Percentiles rank a stretch among this genome's conserved stretches.
These are phyloP conservation scores for Acanthamoeba healyi DNA, from an alignment of 208 protist genomes.

Conservation along the genomic window DNA sequence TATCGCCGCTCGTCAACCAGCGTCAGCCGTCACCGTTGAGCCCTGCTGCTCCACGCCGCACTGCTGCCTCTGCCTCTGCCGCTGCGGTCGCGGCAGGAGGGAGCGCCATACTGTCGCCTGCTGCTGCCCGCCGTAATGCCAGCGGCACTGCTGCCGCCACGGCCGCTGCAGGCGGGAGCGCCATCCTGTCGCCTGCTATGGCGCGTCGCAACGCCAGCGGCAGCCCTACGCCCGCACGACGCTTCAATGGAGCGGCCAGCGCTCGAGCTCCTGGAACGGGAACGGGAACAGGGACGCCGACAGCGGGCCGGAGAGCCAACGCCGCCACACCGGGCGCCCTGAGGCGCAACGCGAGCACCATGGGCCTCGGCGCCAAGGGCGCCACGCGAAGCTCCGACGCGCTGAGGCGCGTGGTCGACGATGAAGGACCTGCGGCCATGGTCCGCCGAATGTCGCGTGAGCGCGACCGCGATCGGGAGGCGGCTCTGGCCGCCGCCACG, in stretches of 20 bases:
- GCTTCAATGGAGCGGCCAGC: too few relatives aligned
- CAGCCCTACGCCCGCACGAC: too few relatives aligned
- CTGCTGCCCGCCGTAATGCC: too few relatives aligned
- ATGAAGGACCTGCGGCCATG: not conserved
- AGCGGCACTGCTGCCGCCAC: not conserved
- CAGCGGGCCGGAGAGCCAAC: not conserved
- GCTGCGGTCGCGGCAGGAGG: too few relatives aligned
- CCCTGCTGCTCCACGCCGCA: not conserved
- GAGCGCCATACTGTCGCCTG: too few relatives aligned
- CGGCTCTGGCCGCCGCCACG: not conserved
- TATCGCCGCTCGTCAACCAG: too few relatives aligned
- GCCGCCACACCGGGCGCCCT: not conserved
- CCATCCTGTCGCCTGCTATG: too few relatives aligned
- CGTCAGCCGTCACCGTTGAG: not conserved
- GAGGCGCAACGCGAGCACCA: not conserved
- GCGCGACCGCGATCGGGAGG: not conserved
- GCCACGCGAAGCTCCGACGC: not conserved
- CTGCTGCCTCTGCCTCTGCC: too few relatives aligned
- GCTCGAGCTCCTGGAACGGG: too few relatives aligned
- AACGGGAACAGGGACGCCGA: not conserved
- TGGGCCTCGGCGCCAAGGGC: not conserved
- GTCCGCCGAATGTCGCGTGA: not conserved
- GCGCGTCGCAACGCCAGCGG: too few relatives aligned
- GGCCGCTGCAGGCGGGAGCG: too few relatives aligned
- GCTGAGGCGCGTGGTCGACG: not conserved